Evolutionary conservation across 345 rosid genomes (phyloP).

Genomic region (Populus tremula): DNA sequence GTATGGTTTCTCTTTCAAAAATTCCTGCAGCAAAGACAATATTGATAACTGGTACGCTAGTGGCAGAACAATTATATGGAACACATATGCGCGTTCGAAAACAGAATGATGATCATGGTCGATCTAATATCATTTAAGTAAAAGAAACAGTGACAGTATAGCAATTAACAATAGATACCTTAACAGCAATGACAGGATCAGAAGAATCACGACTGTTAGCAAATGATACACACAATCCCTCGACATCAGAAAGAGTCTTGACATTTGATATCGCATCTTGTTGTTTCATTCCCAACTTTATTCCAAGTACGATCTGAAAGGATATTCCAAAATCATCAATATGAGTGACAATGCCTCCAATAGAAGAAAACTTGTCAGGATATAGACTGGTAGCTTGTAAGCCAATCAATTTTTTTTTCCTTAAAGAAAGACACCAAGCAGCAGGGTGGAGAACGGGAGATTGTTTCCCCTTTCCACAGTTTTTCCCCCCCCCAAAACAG

Average conservation of each 20-base stretch:
- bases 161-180: slow-evolving; percentile 45
- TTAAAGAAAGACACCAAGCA: background rate
- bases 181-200: slow-evolving; percentile 83
- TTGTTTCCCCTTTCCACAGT: background rate
- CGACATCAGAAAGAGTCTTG: slow-evolving; percentile 91
- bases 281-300: slow-evolving; percentile 83
- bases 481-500: background rate
- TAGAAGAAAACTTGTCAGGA: background rate
- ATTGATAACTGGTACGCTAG: background rate
- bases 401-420: background rate
- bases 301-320: slow-evolving; percentile 73
- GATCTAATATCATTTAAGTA: background rate
- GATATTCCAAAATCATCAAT: slow-evolving; percentile 15
- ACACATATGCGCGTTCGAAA: background rate
- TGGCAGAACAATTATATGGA: background rate
- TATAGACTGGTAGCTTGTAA: background rate
- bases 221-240: slow-evolving; percentile 72
- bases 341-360: slow-evolving; percentile 1
- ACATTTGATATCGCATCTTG: slow-evolving; percentile 65
- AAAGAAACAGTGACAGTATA: background rate
- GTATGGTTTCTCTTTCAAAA: slow-evolving; percentile 76
- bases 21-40: slow-evolving; percentile 45
- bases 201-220: slow-evolving; percentile 52
- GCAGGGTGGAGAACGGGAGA: background rate
- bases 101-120: background rate